phyloP scores from a whole-genome alignment of 1,284 basidiomycete genomes.

The Leccinum angustisporum region DNA sequence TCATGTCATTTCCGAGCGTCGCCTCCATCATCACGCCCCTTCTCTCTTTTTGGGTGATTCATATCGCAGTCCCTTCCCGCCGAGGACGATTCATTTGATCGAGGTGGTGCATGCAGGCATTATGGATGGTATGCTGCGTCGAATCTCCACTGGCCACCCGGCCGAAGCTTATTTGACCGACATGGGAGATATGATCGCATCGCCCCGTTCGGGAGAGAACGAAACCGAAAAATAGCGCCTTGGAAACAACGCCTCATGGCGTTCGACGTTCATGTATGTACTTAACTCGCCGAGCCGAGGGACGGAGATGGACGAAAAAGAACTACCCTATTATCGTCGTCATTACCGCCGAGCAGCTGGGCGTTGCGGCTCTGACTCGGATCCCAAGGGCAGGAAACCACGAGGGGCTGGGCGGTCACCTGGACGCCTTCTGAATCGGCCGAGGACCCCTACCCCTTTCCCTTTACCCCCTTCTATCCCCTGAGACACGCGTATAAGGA shows the following conservation, averaged over 20 bases:
- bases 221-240: neutral
- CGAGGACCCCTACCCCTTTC: neutral
- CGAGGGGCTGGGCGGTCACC: slow-evolving; percentile 17
- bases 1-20: slow-evolving; percentile 26
- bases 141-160: slow-evolving; percentile 1
- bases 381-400: slow-evolving; percentile 28
- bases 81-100: slow-evolving; percentile 11
- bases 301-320: slow-evolving; percentile 13
- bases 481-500: slow-evolving; percentile 24
- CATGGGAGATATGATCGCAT: slow-evolving; percentile 6
- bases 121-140: slow-evolving; percentile 8
- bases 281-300: slow-evolving; percentile 6
- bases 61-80: slow-evolving; percentile 12
- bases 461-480: slow-evolving; percentile 3
- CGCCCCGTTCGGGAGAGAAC: slow-evolving; percentile 7
- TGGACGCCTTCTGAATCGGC: neutral
- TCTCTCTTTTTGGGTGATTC: neutral
- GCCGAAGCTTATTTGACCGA: slow-evolving; percentile 11
- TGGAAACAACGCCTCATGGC: slow-evolving; percentile 8
- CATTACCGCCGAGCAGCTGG: slow-evolving; percentile 13
- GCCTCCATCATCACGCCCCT: slow-evolving; percentile 6
- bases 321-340: slow-evolving; percentile 1
- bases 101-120: slow-evolving; percentile 6
- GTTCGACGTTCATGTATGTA: neutral
- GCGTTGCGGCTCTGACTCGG: neutral